Conservation (phyloP, 1,284 basidiomycete species). For the Sanghuangporus baumii region DNA sequence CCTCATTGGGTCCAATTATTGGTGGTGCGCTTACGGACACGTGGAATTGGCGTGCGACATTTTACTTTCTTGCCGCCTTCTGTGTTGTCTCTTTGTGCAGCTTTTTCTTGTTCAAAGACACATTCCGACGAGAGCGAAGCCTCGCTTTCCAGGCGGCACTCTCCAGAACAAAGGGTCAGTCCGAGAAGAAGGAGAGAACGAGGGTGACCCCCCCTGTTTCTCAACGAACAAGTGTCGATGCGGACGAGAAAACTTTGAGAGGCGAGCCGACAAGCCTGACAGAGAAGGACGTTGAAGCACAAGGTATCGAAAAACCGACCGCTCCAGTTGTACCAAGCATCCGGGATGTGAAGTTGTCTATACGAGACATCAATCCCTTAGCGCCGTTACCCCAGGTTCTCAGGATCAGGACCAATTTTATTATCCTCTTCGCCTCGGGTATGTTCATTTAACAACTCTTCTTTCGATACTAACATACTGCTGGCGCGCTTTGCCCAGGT, state of each 20-base stretch:
- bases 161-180: conserved; percentile 23
- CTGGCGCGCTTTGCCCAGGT: conserved; percentile 33
- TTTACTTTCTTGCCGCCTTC: conserved; percentile 75
- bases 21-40: conserved; percentile 63
- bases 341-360: conserved; percentile 39
- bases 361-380: conserved; percentile 72
- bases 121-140: conserved; percentile 78
- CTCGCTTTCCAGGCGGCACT: conserved; percentile 66
- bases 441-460: conserved; percentile 20
- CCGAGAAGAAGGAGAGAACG: conserved; percentile 9
- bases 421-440: conserved; percentile 69
- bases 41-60: conserved; percentile 72
- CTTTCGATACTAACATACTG: not conserved
- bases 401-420: conserved; percentile 57
- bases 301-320: not conserved
- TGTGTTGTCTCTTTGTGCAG: conserved; percentile 48
- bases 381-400: conserved; percentile 55
- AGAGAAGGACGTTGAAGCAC: conserved; percentile 19
- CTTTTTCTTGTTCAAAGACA: conserved; percentile 74
- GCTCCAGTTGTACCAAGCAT: not conserved
- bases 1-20: conserved; percentile 65
- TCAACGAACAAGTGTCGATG: conserved; percentile 19
- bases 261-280: not conserved
- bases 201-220: not conserved
- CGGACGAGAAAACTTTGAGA: conserved; percentile 7